Evolutionary conservation across 1,284 basidiomycete species (phyloP), one percentile per base, ranked within the genome.

Genomic region (Kwoniella shivajii): DNA sequence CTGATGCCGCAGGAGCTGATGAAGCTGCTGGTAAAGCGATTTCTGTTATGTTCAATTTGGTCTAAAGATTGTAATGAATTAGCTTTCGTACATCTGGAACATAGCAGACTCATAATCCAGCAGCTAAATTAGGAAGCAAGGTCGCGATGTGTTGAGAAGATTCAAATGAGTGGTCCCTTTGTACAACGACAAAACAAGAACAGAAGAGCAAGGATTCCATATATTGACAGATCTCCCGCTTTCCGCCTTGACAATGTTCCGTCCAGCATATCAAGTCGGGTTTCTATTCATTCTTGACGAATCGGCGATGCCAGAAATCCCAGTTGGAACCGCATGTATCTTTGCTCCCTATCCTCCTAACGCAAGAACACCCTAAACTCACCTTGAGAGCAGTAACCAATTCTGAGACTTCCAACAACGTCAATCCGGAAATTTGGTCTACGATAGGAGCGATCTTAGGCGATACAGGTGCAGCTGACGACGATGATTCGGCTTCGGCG

Each of bases 381-480:
- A 90, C 94, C 85, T 99, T 99, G 71, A 99, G 83, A 41, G 88
- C 81, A 7, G 89, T 80, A 37, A 99, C 94, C 55, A 99, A 84
- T 81, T 99, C 94, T n/a, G 96, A 88, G 6, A 96, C 96, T 79
- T 99, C 95, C 58, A 99, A 82, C 48, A 99, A 83, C 20, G 92
- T 94, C 63, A 99, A 79, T 34, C 84, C 82, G 26, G 94, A 91
- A 67, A 99, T 98, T 77, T 92, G 88, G 76, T 99, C 92, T 26
- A 99, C 96, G 67, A 99, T 88, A 56, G 84, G 84, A 54, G 80
- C 82, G 65, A 99, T 85, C 74, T 85, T 88, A 24, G 91, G 69
- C 36, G 71, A 72, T 16, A 69, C 60, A 22, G 64, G 52, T 2
- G 67, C 46, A 52, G 42, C 49, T 4, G 49, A 41, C 1, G 50